Evolutionary conservation across 306 rosid species (phyloP).

Genomic region (Lathyrus sativus): DNA sequence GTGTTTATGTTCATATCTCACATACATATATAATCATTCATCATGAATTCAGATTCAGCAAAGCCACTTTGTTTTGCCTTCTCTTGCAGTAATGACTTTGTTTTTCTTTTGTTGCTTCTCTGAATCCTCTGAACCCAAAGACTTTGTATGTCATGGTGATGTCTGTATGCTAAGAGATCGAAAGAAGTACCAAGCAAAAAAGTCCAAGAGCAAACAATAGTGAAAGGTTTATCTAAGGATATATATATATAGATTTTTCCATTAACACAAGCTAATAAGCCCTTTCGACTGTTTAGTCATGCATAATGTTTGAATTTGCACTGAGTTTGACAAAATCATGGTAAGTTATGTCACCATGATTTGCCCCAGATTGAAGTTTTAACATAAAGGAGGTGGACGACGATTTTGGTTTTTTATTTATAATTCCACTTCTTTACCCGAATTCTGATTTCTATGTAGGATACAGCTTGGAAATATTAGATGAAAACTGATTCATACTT

Average conservation of each 20-base stretch:
- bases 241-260: neutral
- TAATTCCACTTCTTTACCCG: neutral
- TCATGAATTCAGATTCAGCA: neutral
- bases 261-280: neutral
- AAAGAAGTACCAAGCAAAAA: slow-evolving; percentile 31
- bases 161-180: slow-evolving; percentile 53
- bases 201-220: slow-evolving; percentile 34
- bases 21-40: neutral
- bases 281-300: neutral
- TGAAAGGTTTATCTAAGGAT: neutral
- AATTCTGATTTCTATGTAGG: slow-evolving; percentile 9
- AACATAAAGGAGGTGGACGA: slow-evolving; percentile 27
- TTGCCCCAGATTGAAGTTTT: no score
- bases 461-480: slow-evolving; percentile 3
- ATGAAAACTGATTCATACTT: neutral
- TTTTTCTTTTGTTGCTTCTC: slow-evolving; percentile 55
- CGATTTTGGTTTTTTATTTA: neutral
- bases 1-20: neutral
- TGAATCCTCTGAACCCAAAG: slow-evolving; percentile 45
- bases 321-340: neutral
- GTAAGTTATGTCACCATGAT: neutral
- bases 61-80: neutral
- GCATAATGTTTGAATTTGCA: no score
- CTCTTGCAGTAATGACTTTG: slow-evolving; percentile 47
- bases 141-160: slow-evolving; percentile 56